Evolutionary conservation across 2,329 filamentous ascomycete genomes (phyloP).

Genomic region (Xylaria sp.): DNA sequence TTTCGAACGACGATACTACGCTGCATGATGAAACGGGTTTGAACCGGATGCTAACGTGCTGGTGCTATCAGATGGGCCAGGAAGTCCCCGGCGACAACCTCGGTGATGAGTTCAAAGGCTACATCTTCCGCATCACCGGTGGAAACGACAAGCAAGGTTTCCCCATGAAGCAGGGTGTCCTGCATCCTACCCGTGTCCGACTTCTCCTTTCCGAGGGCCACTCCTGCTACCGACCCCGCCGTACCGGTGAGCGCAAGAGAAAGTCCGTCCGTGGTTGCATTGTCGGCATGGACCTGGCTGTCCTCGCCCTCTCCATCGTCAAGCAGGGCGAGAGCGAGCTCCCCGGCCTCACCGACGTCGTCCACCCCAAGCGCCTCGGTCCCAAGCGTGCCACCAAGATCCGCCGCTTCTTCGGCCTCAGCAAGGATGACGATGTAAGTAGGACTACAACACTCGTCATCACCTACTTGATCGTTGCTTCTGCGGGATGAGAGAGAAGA

Average conservation of each 20-base stretch:
- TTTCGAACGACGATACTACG: conserved; percentile 9
- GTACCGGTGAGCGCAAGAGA: conserved; percentile 98
- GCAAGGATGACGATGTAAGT: conserved; percentile 99
- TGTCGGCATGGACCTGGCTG: conserved; percentile 92
- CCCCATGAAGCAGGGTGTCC: conserved; percentile 99
- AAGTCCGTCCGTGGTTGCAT: conserved; percentile 99
- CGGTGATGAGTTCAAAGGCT: conserved; percentile 99
- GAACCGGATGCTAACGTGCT: conserved; percentile 43
- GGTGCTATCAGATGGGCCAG: conserved; percentile 72
- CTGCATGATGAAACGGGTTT: not conserved
- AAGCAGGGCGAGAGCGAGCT: conserved; percentile 97
- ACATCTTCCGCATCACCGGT: conserved; percentile 99
- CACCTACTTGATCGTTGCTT: conserved; percentile 68
- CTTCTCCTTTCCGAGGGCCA: conserved; percentile 95
- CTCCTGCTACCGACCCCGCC: conserved; percentile 99
- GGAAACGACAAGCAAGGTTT: conserved; percentile 99
- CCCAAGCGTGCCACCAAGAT: conserved; percentile 99
- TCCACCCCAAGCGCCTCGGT: conserved; percentile 98
- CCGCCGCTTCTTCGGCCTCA: conserved; percentile 98
- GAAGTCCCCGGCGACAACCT: conserved; percentile 94
- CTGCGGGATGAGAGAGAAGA: conserved; percentile 47
- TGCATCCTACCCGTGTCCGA: conserved; percentile 97
- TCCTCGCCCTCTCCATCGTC: conserved; percentile 92
- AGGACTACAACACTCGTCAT: conserved; percentile 66
- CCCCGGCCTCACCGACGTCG: conserved; percentile 94